A percentile compares a stretch with the other conserved stretches of the same genome.
These are phyloP conservation scores for Cladochytrium replicatum DNA, from an alignment of 192 early-diverging fungal genomes.

Conservation along the genomic window DNA sequence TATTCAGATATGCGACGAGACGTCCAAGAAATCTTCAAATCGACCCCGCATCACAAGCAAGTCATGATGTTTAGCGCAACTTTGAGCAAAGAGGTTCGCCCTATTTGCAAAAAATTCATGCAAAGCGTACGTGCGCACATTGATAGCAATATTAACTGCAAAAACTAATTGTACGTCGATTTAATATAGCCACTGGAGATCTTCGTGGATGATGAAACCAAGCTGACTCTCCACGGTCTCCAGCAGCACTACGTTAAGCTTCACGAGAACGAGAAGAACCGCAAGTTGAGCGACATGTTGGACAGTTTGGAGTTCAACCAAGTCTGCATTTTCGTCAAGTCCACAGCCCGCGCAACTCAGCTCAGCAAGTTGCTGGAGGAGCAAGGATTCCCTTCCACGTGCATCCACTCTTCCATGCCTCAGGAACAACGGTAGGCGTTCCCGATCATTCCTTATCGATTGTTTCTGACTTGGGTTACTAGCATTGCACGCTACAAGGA, in stretches of 20 bases:
- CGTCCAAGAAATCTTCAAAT: constrained; percentile 91
- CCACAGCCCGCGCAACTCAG: constrained; percentile 79
- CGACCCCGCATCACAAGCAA: constrained; percentile 93
- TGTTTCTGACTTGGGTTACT: background rate
- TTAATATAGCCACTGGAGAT: constrained; percentile 96
- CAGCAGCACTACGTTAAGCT: constrained; percentile 90
- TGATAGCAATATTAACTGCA: too few relatives aligned
- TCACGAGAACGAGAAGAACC: constrained; percentile 79
- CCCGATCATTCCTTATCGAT: constrained; percentile 46
- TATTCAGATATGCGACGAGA: constrained; percentile 95
- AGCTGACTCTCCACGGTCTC: constrained; percentile 94
- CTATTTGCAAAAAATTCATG: constrained; percentile 97
- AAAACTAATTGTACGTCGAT: too few relatives aligned
- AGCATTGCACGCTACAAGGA: constrained; percentile 85
- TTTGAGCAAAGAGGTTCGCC: constrained; percentile 82
- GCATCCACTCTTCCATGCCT: constrained; percentile 84
- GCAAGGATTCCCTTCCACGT: constrained; percentile 89
- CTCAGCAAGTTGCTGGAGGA: constrained; percentile 81
- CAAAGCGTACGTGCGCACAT: constrained; percentile 54
- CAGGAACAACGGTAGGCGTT: constrained; percentile 90
- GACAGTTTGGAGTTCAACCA: constrained; percentile 93
- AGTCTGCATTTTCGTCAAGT: constrained; percentile 85
- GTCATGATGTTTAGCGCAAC: constrained; percentile 99
- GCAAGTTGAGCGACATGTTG: constrained; percentile 83
- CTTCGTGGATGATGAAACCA: constrained; percentile 95